Conservation (phyloP, 2,329 filamentous ascomycete genomes). For the Diplodia sapinea region DNA sequence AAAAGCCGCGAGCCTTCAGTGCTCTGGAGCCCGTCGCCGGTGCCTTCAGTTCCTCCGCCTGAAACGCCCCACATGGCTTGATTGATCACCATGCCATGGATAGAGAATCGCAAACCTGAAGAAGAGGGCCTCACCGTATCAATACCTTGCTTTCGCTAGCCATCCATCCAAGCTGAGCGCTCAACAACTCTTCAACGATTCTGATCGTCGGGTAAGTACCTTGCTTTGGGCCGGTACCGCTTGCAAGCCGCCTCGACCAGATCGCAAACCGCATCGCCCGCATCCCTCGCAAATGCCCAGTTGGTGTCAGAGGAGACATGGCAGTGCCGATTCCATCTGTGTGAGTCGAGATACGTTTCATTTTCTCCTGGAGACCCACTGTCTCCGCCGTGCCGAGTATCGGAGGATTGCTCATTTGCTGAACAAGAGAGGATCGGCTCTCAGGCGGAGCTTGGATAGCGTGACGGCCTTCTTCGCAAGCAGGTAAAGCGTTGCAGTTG, state of each 20-base stretch:
- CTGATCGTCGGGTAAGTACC: not conserved
- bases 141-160: not conserved
- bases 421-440: not conserved
- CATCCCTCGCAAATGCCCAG: not conserved
- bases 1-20: not conserved
- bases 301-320: not conserved
- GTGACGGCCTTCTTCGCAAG: too few species aligned
- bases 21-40: not conserved
- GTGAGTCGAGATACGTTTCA: not conserved
- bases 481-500: too few species aligned
- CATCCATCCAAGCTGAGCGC: not conserved
- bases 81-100: not conserved
- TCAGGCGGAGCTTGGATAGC: too few species aligned
- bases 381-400: not conserved
- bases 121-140: not conserved
- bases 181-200: not conserved
- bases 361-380: not conserved
- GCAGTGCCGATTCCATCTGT: not conserved
- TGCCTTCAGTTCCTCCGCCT: not conserved
- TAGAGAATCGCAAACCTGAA: not conserved
- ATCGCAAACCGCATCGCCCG: not conserved
- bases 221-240: not conserved
- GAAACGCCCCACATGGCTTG: not conserved
- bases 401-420: not conserved
- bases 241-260: not conserved